Evolutionary conservation across 2,329 filamentous ascomycete genomes (phyloP).

Genomic region (Ophiostoma perfectum): DNA sequence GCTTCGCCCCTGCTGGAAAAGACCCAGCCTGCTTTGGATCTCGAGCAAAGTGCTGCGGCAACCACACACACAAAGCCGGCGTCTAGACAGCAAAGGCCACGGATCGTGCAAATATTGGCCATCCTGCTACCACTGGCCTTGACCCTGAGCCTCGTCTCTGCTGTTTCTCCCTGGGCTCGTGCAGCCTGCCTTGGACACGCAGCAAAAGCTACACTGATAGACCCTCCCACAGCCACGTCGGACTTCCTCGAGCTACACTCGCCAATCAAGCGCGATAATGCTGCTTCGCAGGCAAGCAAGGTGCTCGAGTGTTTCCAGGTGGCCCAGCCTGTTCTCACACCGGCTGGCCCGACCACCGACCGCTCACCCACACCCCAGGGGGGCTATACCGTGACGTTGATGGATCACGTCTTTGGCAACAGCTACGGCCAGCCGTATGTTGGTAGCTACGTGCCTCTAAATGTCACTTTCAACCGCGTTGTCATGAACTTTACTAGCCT

Average conservation of each 20-base stretch:
- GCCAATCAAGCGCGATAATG: not conserved
- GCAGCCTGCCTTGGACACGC: not conserved
- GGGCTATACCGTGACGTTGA: constrained; percentile 54
- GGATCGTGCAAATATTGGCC: not conserved
- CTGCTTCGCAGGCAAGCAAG: constrained; percentile 19
- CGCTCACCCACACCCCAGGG: constrained; percentile 21
- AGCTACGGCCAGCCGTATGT: constrained; percentile 72
- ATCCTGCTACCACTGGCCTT: not conserved
- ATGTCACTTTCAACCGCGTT: constrained; percentile 66
- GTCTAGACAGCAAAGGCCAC: not conserved
- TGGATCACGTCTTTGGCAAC: constrained; percentile 64
- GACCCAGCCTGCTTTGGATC: not conserved
- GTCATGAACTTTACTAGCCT: constrained; percentile 71
- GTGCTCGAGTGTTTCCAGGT: constrained; percentile 63
- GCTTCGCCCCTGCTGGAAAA: not conserved
- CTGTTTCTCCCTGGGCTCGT: not conserved
- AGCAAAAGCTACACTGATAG: not conserved
- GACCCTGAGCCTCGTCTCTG: not conserved
- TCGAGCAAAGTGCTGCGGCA: not conserved
- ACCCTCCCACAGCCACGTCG: not conserved
- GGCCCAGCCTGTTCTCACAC: constrained; percentile 57
- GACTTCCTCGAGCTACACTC: not conserved
- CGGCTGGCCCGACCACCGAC: constrained; percentile 36
- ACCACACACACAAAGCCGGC: not conserved
- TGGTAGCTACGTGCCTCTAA: constrained; percentile 60